Evolutionary conservation across 129 eudicot genomes (phyloP).

Genomic region (Lactuca sativa): DNA sequence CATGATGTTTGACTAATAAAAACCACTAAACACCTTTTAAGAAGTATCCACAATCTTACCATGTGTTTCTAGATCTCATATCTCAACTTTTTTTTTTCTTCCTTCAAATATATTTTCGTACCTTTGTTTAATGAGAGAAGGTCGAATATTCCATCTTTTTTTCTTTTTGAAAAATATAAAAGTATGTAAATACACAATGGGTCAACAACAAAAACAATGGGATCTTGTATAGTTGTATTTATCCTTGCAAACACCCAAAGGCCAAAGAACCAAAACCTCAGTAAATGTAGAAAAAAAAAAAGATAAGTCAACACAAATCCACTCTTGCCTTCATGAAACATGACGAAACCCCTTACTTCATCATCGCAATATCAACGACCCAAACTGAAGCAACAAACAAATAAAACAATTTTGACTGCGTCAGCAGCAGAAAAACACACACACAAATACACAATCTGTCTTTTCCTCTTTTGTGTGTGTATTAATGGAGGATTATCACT

Average conservation of each 20-base stretch:
- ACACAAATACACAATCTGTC: slow-evolving; percentile 11
- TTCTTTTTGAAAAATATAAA: neutral
- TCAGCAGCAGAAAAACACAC: neutral
- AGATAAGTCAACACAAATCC: slow-evolving; percentile 18
- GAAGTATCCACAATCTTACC: too few species aligned
- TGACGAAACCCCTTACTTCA: neutral
- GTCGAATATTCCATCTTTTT: neutral
- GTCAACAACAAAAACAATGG: neutral
- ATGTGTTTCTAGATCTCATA: too few species aligned
- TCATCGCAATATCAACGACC: neutral
- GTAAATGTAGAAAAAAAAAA: neutral
- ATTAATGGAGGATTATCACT: slow-evolving; percentile 22
- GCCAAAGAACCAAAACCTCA: neutral
- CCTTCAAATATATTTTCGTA: too few species aligned
- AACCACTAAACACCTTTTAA: neutral
- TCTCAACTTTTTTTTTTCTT: too few species aligned
- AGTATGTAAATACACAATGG: neutral
- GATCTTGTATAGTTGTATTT: neutral
- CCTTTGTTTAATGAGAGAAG: too few species aligned
- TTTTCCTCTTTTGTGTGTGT: slow-evolving; percentile 2
- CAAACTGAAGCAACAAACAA: neutral
- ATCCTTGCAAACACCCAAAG: neutral
- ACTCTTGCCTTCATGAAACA: neutral
- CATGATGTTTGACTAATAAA: neutral
- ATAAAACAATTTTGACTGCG: neutral